These are phyloP conservation scores for Backusella tarrabulga DNA, from an alignment of 192 early-diverging fungal species.

Conservation along the genomic window DNA sequence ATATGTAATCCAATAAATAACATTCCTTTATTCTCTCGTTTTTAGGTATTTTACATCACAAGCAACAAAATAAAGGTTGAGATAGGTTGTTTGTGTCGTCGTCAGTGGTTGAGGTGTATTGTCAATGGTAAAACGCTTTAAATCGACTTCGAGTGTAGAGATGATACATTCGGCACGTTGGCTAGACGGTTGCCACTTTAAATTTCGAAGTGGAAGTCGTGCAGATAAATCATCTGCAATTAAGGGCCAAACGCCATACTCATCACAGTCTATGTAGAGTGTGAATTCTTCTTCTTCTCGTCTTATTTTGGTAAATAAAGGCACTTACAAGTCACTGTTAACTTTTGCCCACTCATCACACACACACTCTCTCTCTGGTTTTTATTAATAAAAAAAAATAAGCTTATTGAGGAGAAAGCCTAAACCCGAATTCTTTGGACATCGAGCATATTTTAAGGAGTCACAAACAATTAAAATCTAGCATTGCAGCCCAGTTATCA, in stretches of 20 bases:
- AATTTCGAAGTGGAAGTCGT: slow-evolving; percentile 77
- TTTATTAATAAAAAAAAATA: background rate
- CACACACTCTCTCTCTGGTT: no score
- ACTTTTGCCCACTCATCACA: slow-evolving; percentile 35
- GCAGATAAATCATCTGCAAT: slow-evolving; percentile 63
- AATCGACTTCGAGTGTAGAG: slow-evolving; percentile 56
- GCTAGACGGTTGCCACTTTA: slow-evolving; percentile 74
- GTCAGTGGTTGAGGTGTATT: slow-evolving; percentile 37
- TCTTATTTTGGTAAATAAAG: background rate
- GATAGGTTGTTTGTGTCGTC: slow-evolving; percentile 56
- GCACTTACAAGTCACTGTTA: slow-evolving; percentile 43
- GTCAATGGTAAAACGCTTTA: slow-evolving; percentile 52
- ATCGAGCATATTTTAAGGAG: no score
- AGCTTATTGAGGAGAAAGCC: background rate
- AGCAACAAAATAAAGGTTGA: slow-evolving; percentile 79
- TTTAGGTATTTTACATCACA: slow-evolving; percentile 60
- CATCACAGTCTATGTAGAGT: slow-evolving; percentile 47
- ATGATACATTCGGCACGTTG: slow-evolving; percentile 63
- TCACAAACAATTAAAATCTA: no score
- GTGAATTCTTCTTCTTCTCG: background rate
- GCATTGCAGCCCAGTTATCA: no score
- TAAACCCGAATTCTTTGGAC: background rate
- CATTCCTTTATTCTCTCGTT: background rate
- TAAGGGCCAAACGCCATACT: slow-evolving; percentile 60
- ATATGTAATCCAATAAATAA: slow-evolving; percentile 1